These are phyloP conservation scores for Ustilago hordei DNA, from an alignment of 1,284 basidiomycete species.

Conservation along the genomic window DNA sequence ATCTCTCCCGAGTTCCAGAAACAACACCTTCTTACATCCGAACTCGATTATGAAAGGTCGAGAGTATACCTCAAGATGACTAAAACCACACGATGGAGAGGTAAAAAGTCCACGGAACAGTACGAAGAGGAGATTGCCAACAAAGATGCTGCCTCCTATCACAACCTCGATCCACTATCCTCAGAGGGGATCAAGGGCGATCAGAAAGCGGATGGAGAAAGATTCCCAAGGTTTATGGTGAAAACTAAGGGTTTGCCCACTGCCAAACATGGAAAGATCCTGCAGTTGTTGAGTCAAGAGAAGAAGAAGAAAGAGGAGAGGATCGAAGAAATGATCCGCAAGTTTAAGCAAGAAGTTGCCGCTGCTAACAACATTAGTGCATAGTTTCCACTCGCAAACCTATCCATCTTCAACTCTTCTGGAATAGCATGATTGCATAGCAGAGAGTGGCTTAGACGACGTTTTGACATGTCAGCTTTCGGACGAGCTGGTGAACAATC, in stretches of 20 bases:
- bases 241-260: conserved; percentile 50
- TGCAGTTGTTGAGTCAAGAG: conserved; percentile 47
- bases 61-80: conserved; percentile 63
- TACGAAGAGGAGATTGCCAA: conserved; percentile 44
- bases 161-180: conserved; percentile 22
- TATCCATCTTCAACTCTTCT: background rate
- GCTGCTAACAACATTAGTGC: background rate
- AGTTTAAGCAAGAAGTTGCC: conserved; percentile 35
- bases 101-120: conserved; percentile 41
- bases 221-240: conserved; percentile 42
- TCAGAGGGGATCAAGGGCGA: conserved; percentile 18
- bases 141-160: conserved; percentile 15
- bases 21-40: conserved; percentile 49
- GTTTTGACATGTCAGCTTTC: background rate
- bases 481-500: conserved; percentile 2
- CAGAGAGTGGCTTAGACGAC: background rate
- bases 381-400: background rate
- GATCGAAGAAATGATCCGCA: conserved; percentile 41
- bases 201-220: conserved; percentile 9
- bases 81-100: conserved; percentile 58
- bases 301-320: conserved; percentile 52
- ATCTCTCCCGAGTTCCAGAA: conserved; percentile 54
- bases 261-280: conserved; percentile 60
- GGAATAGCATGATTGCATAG: background rate
- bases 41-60: conserved; percentile 55